Conservation (phyloP, 495 filamentous ascomycete species). For the Diplogelasinospora grovesii region DNA sequence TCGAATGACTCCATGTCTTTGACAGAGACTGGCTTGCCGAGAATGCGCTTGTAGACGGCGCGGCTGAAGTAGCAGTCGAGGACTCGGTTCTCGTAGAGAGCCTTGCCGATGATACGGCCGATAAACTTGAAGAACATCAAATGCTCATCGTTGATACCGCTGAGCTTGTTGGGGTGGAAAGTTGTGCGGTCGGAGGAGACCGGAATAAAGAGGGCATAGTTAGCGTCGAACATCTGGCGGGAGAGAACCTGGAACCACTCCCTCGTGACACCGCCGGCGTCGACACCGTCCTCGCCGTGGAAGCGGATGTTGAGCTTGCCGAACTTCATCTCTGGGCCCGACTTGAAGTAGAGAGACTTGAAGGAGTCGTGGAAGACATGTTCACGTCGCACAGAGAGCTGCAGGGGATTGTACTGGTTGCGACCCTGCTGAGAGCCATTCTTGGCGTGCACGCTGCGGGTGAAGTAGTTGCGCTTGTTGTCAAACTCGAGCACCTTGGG, state of each 20-base stretch:
- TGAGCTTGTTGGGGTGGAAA: conserved; percentile 94
- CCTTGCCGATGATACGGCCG: conserved; percentile 96
- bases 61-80: conserved; percentile 98
- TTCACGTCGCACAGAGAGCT: conserved; percentile 84
- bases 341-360: conserved; percentile 92
- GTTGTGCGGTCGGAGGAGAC: conserved; percentile 98
- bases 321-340: conserved; percentile 91
- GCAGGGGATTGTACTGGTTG: conserved; percentile 60
- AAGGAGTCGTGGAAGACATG: conserved; percentile 98
- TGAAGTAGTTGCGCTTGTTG: conserved; percentile 99
- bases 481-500: conserved; percentile 98
- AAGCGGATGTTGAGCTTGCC: conserved; percentile 97
- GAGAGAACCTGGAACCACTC: conserved; percentile 99
- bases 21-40: conserved; percentile 88
- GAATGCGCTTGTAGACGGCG: conserved; percentile 95
- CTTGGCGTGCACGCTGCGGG: conserved; percentile 78
- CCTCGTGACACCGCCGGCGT: conserved; percentile 94
- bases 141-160: conserved; percentile 91
- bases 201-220: conserved; percentile 92
- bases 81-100: conserved; percentile 90
- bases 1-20: conserved; percentile 99
- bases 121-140: conserved; percentile 99
- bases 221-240: conserved; percentile 97
- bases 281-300: conserved; percentile 94
- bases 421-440: conserved; percentile 52